Base-by-base conservation (phyloP, 2,329 filamentous ascomycete species). In the Chaetomium strumarium region DNA sequence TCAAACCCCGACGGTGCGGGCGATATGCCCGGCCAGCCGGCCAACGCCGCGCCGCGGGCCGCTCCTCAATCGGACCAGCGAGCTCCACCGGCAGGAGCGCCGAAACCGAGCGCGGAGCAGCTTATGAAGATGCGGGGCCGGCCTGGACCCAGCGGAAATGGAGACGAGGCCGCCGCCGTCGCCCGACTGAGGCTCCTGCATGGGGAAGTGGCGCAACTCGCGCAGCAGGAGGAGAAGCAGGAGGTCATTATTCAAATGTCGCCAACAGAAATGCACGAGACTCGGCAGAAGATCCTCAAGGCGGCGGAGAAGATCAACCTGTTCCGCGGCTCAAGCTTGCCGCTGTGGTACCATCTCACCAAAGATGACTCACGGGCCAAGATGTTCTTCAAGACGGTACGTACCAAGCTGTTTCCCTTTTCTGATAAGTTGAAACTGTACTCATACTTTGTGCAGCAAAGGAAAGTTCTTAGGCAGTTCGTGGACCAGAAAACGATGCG, bases 401-500 rank as follows among this genome's bases (percentile, higher is more conserved):
- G 77, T 72, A 16, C 46, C 17, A 34, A 11, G 4, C 14, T 6
- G 10, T 9, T 16, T 17, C 13, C 41, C 37, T 17, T n/a, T 19
- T 20, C n/a, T 19, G 8, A 24, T 6, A 19, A 14, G 13, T 11
- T 3, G 33, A 4, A 14, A 3, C 13, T 43, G 31, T 55, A 34
- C 56, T 58, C 36, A 58, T 46, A 6, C 13, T 16, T 43, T 10
- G 2, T 49, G 38, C 60, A 84, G 79, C 77, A 79, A 54, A 66
- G 72, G 29, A 77, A 77, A 11, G 68, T 84, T 31, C 59, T 72
- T 1, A 73, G 71, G 41, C 81, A 84, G 60, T 84, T 80, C 55
- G 61, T 64, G 5, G 75, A 81, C 52, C 73, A 77, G 1, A 65
- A 68, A 44, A 72, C 77, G 70, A 68, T 62, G 2, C 66, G 67